Base-by-base conservation (phyloP, 2,329 filamentous ascomycete species). In the Colletotrichum trifolii region DNA sequence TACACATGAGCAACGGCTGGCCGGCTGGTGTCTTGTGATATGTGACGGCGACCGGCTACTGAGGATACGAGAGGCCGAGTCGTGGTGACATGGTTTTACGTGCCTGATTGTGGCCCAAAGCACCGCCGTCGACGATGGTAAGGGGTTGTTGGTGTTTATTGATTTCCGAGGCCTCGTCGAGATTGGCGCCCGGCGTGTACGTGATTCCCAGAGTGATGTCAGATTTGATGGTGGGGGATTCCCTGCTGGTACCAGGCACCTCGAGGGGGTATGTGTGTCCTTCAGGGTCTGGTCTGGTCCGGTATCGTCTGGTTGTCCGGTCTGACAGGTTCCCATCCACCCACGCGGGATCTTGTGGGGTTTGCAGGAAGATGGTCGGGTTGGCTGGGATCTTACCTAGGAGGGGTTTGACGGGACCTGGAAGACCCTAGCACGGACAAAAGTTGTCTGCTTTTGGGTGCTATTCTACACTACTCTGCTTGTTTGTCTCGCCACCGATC, bases 291-390 rank as follows among this genome's bases (percentile, higher is more conserved):
- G 36, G 49, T 40, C 38, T 42, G 58, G 45, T 56, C 25, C 4
- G 59, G 58, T 53, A 17, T 49, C 9, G 42, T 15, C 42, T 9
- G 42, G 13, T 8, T 43, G 13, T 46, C 52, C 10, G 25, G 25
- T 25, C 25, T 25, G 25, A 25, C 25, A 25, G 25, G 25, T 25
- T 25, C 25, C 43, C 61, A 54, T 50, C 60, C 49, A 34, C 48
- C 64, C 60, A 40, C 43, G 54, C 54, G 60, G 64, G 60, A 66
- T 59, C 36, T 25, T 54, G 60, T 66, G 64, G 64, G 64, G 64
- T 66, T 65, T 40, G 52, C 46, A 46, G 62, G 58, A 47, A 46
- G 58, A 56, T 38, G 35, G 35, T 60, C 61, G 42, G 42, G 39
- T 53, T 35, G 56, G 38, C 59, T 56, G 53, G 52, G 53, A 45